Conservation (phyloP, 192 early-diverging fungal species). For the Rhizophagus prolifer region DNA sequence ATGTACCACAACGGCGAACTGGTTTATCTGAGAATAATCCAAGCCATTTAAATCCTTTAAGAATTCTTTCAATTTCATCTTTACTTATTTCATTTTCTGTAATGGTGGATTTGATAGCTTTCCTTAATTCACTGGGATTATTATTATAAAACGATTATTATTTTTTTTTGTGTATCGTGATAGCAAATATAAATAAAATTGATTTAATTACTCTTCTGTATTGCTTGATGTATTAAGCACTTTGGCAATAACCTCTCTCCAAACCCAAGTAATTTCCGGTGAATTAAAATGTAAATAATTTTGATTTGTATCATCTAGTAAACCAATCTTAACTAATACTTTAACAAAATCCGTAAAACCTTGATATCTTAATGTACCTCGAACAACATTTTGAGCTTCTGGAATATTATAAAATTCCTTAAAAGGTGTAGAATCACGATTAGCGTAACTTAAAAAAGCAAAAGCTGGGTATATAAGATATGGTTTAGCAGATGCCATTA, state of each 20-base stretch:
- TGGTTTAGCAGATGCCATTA: conserved; percentile 92
- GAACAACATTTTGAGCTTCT: conserved; percentile 87
- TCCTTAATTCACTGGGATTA: conserved; percentile 49
- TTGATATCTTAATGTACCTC: conserved; percentile 94
- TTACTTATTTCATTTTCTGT: conserved; percentile 47
- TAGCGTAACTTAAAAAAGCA: conserved; percentile 93
- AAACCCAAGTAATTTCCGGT: conserved; percentile 72
- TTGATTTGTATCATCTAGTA: conserved; percentile 76
- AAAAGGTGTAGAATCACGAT: conserved; percentile 97
- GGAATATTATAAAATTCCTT: conserved; percentile 93
- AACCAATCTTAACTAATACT: conserved; percentile 89
- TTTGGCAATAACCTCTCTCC: conserved; percentile 70
- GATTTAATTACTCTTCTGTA: conserved; percentile 36
- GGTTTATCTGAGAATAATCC: conserved; percentile 75
- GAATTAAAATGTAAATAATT: conserved; percentile 56
- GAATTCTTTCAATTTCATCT: conserved; percentile 54
- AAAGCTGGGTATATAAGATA: conserved; percentile 91
- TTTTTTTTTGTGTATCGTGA: too few species aligned
- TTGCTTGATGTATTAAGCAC: conserved; percentile 43
- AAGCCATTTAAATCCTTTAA: conserved; percentile 76
- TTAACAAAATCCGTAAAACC: conserved; percentile 97
- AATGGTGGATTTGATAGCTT: conserved; percentile 67
- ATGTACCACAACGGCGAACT: conserved; percentile 70
- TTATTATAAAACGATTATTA: not conserved
- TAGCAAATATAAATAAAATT: not conserved